phyloP scores from a whole-genome alignment of 306 rosid genomes.

The Dalbergia oliveri region DNA sequence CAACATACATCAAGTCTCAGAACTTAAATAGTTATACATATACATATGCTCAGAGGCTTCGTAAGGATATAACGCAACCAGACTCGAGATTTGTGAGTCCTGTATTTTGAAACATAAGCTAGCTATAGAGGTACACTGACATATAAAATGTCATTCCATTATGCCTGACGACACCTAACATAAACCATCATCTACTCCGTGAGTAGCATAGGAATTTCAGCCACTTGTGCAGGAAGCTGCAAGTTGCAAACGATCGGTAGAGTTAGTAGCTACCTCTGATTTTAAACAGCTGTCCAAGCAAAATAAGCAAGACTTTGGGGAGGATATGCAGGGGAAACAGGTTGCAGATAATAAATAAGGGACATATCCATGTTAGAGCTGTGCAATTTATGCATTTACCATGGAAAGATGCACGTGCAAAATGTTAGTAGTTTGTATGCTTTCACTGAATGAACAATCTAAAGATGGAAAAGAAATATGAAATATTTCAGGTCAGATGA shows the following conservation, averaged over 20 bases:
- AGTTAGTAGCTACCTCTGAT: constrained; percentile 35
- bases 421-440: neutral
- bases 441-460: neutral
- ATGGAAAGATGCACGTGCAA: neutral
- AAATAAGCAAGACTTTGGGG: neutral
- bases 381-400: neutral
- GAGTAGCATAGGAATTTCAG: constrained; percentile 79
- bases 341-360: neutral
- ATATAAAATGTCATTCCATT: constrained; percentile 46
- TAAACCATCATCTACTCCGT: constrained; percentile 68
- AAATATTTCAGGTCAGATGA: neutral
- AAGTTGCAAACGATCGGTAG: constrained; percentile 48
- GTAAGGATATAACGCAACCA: constrained; percentile 30
- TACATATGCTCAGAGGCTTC: constrained; percentile 23
- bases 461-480: neutral
- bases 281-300: neutral
- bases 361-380: neutral
- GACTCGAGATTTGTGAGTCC: constrained; percentile 49
- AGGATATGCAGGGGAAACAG: neutral
- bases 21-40: constrained; percentile 12
- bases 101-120: constrained; percentile 38
- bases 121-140: constrained; percentile 32
- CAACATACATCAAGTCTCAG: constrained; percentile 40
- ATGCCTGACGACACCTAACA: constrained; percentile 1
- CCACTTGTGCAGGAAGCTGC: constrained; percentile 78